These are phyloP conservation scores for Gaeumannomyces tritici DNA, from an alignment of 2,329 filamentous ascomycete genomes.

Conservation along the genomic window DNA sequence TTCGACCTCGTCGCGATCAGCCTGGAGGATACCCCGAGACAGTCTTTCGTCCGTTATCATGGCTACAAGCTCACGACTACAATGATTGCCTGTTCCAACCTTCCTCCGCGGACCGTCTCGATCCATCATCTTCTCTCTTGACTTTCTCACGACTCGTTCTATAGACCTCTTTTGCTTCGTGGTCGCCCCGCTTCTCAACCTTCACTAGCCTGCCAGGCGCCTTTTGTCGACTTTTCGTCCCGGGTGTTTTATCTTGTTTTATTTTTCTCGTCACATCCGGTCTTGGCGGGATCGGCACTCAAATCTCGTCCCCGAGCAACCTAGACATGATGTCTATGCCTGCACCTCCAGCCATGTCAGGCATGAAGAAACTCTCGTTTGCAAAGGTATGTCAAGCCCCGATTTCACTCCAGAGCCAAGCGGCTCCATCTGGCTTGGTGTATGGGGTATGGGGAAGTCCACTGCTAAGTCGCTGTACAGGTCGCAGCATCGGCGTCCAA, in stretches of 20 bases:
- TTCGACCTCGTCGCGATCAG: too few relatives aligned
- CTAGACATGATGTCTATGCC: slow-evolving; percentile 31
- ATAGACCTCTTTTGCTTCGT: slow-evolving; percentile 8
- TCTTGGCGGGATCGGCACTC: neutral
- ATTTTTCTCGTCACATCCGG: slow-evolving; percentile 11
- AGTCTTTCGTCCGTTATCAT: slow-evolving; percentile 5
- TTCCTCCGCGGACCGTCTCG: slow-evolving; percentile 40
- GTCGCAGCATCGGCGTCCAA: slow-evolving; percentile 10
- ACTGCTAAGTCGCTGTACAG: slow-evolving; percentile 6
- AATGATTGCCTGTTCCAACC: slow-evolving; percentile 44
- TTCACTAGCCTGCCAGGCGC: too few relatives aligned
- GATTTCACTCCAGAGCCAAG: neutral
- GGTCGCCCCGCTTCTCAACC: neutral
- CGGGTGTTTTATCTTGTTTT: neutral
- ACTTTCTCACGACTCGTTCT: slow-evolving; percentile 24
- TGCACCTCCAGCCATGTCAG: slow-evolving; percentile 32
- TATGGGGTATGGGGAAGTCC: neutral
- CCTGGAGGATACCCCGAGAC: neutral
- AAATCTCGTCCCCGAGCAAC: too few relatives aligned
- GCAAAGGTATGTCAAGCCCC: slow-evolving; percentile 51
- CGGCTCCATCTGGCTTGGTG: neutral
- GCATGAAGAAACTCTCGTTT: slow-evolving; percentile 56
- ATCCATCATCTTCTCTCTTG: slow-evolving; percentile 42
- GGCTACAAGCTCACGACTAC: slow-evolving; percentile 32
- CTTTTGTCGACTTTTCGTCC: neutral